Percentiles rank a stretch among this genome's conserved stretches.
phyloP scores from a whole-genome alignment of 2,329 filamentous ascomycete genomes.

The Thermothelomyces thermophilus region DNA sequence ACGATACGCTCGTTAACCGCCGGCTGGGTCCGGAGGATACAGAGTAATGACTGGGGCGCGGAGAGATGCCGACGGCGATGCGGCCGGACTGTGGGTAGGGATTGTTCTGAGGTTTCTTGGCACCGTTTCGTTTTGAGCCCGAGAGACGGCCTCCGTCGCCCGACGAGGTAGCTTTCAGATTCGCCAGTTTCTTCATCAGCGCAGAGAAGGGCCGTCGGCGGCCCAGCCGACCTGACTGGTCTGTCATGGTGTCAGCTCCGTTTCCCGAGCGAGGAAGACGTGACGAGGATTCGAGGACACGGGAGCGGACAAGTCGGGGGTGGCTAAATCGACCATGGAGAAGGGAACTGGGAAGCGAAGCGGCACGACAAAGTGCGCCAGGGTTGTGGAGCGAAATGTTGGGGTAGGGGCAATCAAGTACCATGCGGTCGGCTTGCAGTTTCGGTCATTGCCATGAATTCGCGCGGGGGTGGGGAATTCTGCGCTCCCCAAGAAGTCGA shows the following conservation, averaged over 20 bases:
- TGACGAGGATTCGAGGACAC: background rate
- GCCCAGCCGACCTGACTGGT: conserved; percentile 54
- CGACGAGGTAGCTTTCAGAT: conserved; percentile 66
- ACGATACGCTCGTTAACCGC: conserved; percentile 43
- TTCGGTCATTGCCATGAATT: conserved; percentile 27
- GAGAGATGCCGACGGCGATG: conserved; percentile 30
- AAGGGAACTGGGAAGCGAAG: too few species aligned
- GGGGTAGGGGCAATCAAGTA: conserved; percentile 15
- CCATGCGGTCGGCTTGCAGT: conserved; percentile 25
- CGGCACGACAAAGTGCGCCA: background rate
- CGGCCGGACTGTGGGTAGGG: conserved; percentile 83
- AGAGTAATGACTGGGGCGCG: conserved; percentile 45
- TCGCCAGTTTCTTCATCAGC: conserved; percentile 91
- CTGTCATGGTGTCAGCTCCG: conserved; percentile 42
- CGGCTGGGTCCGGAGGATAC: conserved; percentile 51
- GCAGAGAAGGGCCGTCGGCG: conserved; percentile 82
- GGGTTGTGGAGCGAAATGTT: background rate
- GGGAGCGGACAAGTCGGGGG: background rate
- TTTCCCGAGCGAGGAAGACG: conserved; percentile 4
- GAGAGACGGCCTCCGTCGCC: conserved; percentile 44
- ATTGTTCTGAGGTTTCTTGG: conserved; percentile 66
- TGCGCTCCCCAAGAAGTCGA: background rate
- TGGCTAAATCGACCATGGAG: too few species aligned
- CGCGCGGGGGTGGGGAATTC: background rate
- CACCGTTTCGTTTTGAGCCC: conserved; percentile 36